phyloP scores from a whole-genome alignment of 208 protist species.

The Trypanosoma rangeli region DNA sequence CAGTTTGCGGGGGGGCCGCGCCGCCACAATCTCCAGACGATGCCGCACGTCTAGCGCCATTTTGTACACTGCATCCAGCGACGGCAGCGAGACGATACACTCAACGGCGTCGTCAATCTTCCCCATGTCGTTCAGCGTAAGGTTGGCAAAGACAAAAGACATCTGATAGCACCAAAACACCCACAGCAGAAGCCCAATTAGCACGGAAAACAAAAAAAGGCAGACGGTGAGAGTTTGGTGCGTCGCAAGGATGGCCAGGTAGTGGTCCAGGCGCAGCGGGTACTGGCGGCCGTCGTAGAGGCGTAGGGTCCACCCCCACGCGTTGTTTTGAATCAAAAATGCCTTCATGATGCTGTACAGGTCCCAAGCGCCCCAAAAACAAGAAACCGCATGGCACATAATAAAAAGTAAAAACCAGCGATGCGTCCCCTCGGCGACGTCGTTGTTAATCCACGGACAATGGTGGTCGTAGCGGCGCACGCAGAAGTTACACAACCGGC shows the following conservation, averaged over 20 bases:
- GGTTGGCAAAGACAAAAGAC: conserved; percentile 67
- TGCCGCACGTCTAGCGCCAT: conserved; percentile 55
- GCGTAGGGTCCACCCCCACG: conserved; percentile 63
- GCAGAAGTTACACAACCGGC: conserved; percentile 88
- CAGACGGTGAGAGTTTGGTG: conserved; percentile 58
- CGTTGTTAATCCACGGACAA: conserved; percentile 97
- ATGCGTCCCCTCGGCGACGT: conserved; percentile 94
- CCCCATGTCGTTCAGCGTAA: conserved; percentile 88
- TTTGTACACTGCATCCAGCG: conserved; percentile 57
- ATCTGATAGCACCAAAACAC: conserved; percentile 85
- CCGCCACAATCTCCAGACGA: conserved; percentile 52
- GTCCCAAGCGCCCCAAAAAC: conserved; percentile 76
- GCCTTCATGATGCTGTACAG: conserved; percentile 52
- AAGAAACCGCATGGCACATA: conserved; percentile 76
- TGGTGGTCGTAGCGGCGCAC: conserved; percentile 96
- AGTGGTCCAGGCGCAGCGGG: conserved; percentile 44
- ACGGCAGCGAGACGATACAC: conserved; percentile 54
- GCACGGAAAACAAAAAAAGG: conserved; percentile 75
- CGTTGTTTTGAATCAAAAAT: conserved; percentile 47
- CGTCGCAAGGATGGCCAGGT: conserved; percentile 64
- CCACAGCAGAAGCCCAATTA: conserved; percentile 73
- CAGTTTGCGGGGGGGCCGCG: conserved; percentile 49
- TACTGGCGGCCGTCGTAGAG: conserved; percentile 30
- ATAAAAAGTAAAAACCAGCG: conserved; percentile 93
- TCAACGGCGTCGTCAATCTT: conserved; percentile 81